Conservation (phyloP, 1,139 yeast species). For the Taphrina betulina region DNA sequence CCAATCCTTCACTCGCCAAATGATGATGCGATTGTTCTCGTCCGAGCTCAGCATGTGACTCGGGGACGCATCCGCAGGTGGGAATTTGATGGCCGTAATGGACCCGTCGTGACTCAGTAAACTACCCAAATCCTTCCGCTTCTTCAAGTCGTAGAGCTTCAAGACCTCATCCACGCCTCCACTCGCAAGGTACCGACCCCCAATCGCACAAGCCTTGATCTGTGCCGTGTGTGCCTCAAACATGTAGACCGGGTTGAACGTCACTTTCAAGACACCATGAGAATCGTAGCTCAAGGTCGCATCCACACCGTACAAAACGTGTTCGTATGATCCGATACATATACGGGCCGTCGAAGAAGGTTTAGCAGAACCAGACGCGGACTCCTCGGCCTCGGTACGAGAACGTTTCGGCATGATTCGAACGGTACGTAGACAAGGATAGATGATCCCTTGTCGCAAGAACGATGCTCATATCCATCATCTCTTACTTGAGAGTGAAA, state of each 20-base stretch:
- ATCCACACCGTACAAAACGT: constrained; percentile 81
- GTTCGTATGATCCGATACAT: constrained; percentile 94
- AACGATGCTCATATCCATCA: too few relatives aligned
- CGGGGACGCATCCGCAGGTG: constrained; percentile 48
- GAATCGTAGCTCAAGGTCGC: constrained; percentile 51
- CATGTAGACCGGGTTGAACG: constrained; percentile 91
- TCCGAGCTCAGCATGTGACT: constrained; percentile 69
- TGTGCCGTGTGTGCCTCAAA: constrained; percentile 92
- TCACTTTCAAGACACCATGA: constrained; percentile 48
- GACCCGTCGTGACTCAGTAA: constrained; percentile 88
- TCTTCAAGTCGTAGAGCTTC: constrained; percentile 87
- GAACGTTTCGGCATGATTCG: constrained; percentile 16
- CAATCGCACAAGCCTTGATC: constrained; percentile 77
- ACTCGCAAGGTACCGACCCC: constrained; percentile 81
- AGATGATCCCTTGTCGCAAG: too few relatives aligned
- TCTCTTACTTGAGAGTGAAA: too few relatives aligned
- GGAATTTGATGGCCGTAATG: constrained; percentile 71
- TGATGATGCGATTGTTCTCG: constrained; percentile 82
- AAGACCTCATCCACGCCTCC: constrained; percentile 97
- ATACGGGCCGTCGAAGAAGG: constrained; percentile 55
- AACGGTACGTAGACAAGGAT: too few relatives aligned
- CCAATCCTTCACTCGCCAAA: constrained; percentile 98
- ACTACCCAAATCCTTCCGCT: constrained; percentile 90
- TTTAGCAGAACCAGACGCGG: not conserved
- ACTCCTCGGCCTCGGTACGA: not conserved